Conservation (phyloP, 768 basidiomycete genomes). For the Tubosaeta brunneosetosa region DNA sequence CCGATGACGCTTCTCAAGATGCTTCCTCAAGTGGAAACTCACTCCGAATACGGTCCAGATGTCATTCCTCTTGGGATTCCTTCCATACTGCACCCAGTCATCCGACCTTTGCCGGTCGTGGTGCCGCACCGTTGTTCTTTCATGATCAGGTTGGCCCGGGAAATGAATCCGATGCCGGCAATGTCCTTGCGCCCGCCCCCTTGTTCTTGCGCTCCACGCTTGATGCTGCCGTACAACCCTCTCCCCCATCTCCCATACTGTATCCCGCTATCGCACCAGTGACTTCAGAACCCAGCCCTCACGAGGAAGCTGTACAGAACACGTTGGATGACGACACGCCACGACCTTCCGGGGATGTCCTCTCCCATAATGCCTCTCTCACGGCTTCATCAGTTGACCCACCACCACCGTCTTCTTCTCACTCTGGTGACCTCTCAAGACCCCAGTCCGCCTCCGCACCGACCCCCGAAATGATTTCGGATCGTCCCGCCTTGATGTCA, state of each 20-base stretch:
- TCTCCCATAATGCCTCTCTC: slow-evolving; percentile 10
- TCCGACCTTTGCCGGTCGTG: slow-evolving; percentile 11
- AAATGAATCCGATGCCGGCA: background rate
- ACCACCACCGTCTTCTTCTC: slow-evolving; percentile 1
- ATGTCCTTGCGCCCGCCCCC: slow-evolving; percentile 13
- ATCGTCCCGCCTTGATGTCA: slow-evolving; percentile 4
- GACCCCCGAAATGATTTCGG: slow-evolving; percentile 1
- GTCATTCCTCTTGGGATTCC: slow-evolving; percentile 22
- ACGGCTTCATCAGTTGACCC: slow-evolving; percentile 1
- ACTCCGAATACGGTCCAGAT: slow-evolving; percentile 15
- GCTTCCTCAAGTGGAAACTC: slow-evolving; percentile 23
- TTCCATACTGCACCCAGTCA: slow-evolving; percentile 5
- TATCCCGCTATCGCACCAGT: slow-evolving; percentile 1
- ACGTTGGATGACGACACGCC: slow-evolving; percentile 11
- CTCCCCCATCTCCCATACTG: slow-evolving; percentile 1
- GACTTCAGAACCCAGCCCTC: background rate
- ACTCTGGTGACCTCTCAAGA: background rate
- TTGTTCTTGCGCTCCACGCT: slow-evolving; percentile 10
- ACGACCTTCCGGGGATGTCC: slow-evolving; percentile 9
- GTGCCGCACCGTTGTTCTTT: slow-evolving; percentile 8
- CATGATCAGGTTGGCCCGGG: slow-evolving; percentile 6
- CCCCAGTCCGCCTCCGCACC: background rate
- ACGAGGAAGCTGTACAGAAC: slow-evolving; percentile 7
- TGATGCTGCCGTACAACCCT: slow-evolving; percentile 6
- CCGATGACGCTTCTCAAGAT: slow-evolving; percentile 31